Base-by-base conservation (phyloP, 2,329 filamentous ascomycete species). In the Xylaria polymorpha region DNA sequence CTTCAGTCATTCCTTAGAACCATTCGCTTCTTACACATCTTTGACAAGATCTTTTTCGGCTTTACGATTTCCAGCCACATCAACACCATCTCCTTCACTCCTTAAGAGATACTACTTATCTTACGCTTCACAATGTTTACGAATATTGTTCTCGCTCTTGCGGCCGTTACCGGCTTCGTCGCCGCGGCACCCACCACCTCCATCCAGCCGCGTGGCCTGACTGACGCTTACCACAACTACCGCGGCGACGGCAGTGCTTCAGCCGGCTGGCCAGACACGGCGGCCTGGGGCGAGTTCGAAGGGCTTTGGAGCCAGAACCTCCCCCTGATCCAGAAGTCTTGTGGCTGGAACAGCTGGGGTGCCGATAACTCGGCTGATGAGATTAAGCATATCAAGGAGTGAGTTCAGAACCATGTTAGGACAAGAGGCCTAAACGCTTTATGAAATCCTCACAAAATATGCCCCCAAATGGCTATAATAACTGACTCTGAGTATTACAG, bases 331-430 rank as follows among this genome's bases (percentile, higher is more conserved):
- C 43, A 57, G 51, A 57, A 71, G 51, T 71, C 69, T 22, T 71
- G 69, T 22, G 69, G 66, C 50, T 71, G 69, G 69, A 71, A 71
- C 56, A 25, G 39, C 37, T 69, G 69, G 69, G 69, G 69, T 12
- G 69, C 69, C 12, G 62, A 71, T 41, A 66, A 71, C 55, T 69
- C 66, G 15, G 62, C 44, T 35, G 29, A 60, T 20, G 69, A 71
- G 39, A 66, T 71, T 22, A 61, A 3, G 41, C n/a, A 53, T 32
- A 69, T 71, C 59, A 50, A 61, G 41, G 14, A 14, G 25, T 29
- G 25, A 29, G 25, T 29, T 4, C 25, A 4, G 25, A 29, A 29
- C 25, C 25, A 29, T 29, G 25, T 29, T 29, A 29, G 25, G 25
- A 4, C 25, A 29, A 29, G 25, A 29, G 25, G 25, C 25, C 25